Base-by-base conservation (phyloP, 2,329 filamentous ascomycete species). In the Colletotrichum paranaense region DNA sequence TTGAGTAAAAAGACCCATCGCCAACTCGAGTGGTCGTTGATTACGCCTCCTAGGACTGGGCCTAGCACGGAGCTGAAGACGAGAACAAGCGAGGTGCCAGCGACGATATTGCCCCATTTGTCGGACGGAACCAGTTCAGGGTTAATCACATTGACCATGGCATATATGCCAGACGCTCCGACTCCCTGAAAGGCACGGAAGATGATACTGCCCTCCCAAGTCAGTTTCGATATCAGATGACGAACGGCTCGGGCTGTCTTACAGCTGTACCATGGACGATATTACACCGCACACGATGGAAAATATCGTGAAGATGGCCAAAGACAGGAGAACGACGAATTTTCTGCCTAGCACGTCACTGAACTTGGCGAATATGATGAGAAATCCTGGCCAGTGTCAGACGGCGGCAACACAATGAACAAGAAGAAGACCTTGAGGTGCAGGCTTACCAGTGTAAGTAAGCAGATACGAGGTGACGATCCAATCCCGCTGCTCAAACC, bases 1-100 rank as follows among this genome's bases (percentile, higher is more conserved):
- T 88, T 87, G 9, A 88, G 79, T 49, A 83, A 82, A 74, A 87
- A 87, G 2, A 87, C 84, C 86, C 86, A 86, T 75, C 84, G 77
- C 85, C 85, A 87, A 0, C 79, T 83, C 0, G 81, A 79, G 12
- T 81, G 75, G 58, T 83, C 80, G n/a, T 78, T 80, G 14, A 87
- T 85, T 12, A 79, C 79, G 2, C 85, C 86, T 9, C 85, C 85
- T 0, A 87, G 76, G 9, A 87, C 71, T 2, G 84, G 85, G 0
- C 86, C 85, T 0, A 86, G 76, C 0, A 86, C 78, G 57, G 82
- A 84, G n/a, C 81, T 80, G 28, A 87, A 69, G 6, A 82, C 82
- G 62, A 85, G 83, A 11, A 84, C 82, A 75, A 79, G 79, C 76
- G 80, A 85, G 75, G 79, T 77, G 57, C 80, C 77, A 26, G 77